Evolutionary conservation across 495 filamentous ascomycete genomes (phyloP).

Genomic region (Terfezia claveryi): DNA sequence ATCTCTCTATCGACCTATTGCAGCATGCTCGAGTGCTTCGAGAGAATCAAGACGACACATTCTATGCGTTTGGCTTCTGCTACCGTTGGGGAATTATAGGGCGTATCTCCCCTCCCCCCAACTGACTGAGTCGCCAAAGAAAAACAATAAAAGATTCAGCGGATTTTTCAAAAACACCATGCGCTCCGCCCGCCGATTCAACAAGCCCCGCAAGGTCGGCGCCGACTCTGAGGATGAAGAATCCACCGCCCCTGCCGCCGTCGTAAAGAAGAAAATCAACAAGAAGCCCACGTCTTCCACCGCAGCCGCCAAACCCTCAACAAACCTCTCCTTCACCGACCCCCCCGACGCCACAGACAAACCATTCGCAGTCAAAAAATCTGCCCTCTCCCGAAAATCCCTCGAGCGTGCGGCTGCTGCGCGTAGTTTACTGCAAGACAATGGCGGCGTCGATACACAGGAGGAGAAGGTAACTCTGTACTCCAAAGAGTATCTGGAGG

Average conservation of each 20-base stretch:
- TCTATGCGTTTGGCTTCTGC: too few species aligned
- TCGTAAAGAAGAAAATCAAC: not conserved
- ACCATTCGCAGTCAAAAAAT: conserved; percentile 44
- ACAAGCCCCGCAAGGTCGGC: not conserved
- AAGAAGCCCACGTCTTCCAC: not conserved
- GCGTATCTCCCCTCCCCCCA: too few species aligned
- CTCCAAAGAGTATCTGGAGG: conserved; percentile 64
- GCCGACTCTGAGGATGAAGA: not conserved
- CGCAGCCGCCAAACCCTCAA: not conserved
- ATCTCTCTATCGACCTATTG: too few species aligned
- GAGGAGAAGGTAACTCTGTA: conserved; percentile 25
- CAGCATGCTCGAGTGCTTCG: too few species aligned
- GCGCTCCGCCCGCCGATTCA: not conserved
- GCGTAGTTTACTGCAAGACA: too few species aligned
- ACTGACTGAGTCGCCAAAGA: too few species aligned
- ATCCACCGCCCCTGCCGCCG: not conserved
- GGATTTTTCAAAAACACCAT: too few species aligned
- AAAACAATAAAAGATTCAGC: too few species aligned
- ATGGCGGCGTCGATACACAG: too few species aligned
- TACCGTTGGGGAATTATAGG: too few species aligned
- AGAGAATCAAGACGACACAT: too few species aligned
- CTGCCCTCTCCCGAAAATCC: conserved; percentile 42
- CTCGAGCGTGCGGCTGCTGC: conserved; percentile 45
- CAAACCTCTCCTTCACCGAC: not conserved
- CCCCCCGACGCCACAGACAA: not conserved